Evolutionary conservation across 805 yeast genomes (phyloP), one percentile per base, ranked within the genome.

Genomic region (Lipomyces spencermartinsiae): DNA sequence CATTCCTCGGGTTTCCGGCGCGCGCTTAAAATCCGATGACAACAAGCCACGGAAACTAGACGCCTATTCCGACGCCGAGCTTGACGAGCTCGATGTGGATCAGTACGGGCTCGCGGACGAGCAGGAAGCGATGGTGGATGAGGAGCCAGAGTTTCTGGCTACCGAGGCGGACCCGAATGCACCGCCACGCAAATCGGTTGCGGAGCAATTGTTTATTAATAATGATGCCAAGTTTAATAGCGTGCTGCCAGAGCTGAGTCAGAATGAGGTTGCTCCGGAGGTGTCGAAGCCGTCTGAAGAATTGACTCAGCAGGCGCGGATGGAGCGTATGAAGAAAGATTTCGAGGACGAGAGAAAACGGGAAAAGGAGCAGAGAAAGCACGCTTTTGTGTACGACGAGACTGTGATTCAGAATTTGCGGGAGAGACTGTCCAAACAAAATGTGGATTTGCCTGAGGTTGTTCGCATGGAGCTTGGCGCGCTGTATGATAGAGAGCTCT

Each of bases 51-150:
- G 22, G 16, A 43, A 43, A n/a, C 49, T 43, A 19, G 49, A 43
- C 49, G 22, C 22, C 22, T 43, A 43, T 43, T 43, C 49, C 49
- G 49, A 43, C 49, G 3, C n/a, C 22, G 49, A 43, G 10, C 49
- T 43, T 5, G 22, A 43, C 22, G 22, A 4, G 10, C 49, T 43
- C 22, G 49, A 43, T 8, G 49, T 43, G 7, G 49, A 43, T 43
- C 49, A 43, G n/a, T 53, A 53, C 56, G 56, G 56, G 34, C 16
- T 53, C 34, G 33, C 58, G 9, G 67, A 61, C 58, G 59, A 25
- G 43, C 61, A 64, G 55, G 71, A 68, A 29, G 71, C 71, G 31
- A 69, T 57, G 49, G 69, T 68, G 14, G 71, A 65, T 34, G 71
- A 68, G 35, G 71, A 68, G n/a, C 60, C 67, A 14, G 55, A 62